These are phyloP conservation scores for Fusarium devonianum DNA, from an alignment of 2,329 filamentous ascomycete species.

Conservation along the genomic window DNA sequence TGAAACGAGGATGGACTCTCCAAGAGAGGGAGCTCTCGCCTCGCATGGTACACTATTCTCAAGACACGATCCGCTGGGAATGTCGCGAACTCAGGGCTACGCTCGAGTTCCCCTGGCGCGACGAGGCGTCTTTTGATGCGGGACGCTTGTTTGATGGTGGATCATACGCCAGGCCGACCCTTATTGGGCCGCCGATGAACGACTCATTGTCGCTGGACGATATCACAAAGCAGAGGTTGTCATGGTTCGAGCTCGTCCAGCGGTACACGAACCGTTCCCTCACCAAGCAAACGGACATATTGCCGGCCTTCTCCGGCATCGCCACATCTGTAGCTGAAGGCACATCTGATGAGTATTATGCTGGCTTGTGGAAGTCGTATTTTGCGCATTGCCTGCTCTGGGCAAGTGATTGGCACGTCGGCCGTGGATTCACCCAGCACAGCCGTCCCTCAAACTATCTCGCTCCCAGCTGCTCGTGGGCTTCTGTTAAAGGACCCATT, in stretches of 20 bases:
- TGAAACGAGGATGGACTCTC: conserved; percentile 9
- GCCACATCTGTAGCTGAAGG: conserved; percentile 1
- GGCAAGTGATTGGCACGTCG: conserved; percentile 2
- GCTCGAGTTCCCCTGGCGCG: conserved; percentile 8
- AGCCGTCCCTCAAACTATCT: conserved; percentile 1
- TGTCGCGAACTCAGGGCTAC: conserved; percentile 2
- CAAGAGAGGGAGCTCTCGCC: conserved; percentile 9
- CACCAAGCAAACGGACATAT: neutral
- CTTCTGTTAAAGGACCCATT: conserved; percentile 7
- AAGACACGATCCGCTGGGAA: conserved; percentile 13
- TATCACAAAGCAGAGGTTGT: neutral
- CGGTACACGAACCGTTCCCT: conserved; percentile 5
- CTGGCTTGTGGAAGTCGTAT: conserved; percentile 7
- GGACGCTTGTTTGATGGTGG: conserved; percentile 1
- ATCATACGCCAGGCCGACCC: neutral
- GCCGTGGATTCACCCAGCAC: neutral
- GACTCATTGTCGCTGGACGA: conserved; percentile 2
- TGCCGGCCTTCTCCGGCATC: conserved; percentile 8
- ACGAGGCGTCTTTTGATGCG: neutral
- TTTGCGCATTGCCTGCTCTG: conserved; percentile 5
- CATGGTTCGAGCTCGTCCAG: conserved; percentile 5
- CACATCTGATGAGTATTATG: neutral
- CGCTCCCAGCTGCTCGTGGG: conserved; percentile 13
- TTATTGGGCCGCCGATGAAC: neutral
- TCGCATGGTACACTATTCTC: conserved; percentile 6